These are phyloP conservation scores for Desmodesmus armatus DNA, from an alignment of 139 green algal genomes.

Conservation along the genomic window DNA sequence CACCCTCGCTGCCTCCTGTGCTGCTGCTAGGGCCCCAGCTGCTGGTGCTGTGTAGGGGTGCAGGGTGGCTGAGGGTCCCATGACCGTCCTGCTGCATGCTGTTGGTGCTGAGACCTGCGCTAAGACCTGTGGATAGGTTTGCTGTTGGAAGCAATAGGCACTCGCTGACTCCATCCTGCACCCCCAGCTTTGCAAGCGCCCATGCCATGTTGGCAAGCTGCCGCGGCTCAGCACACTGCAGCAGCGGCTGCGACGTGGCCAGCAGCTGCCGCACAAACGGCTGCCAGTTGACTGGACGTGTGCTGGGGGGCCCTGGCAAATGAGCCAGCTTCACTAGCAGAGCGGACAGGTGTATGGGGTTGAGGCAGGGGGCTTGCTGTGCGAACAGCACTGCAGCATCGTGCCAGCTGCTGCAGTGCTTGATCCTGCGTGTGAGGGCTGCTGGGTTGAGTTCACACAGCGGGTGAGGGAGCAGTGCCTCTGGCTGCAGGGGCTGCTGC, in stretches of 20 bases:
- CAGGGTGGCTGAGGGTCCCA: too few relatives aligned
- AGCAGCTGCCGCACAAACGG: constrained; percentile 16
- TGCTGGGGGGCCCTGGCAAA: background rate
- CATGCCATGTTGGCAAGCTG: constrained; percentile 36
- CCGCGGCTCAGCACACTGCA: background rate
- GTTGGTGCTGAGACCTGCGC: too few relatives aligned
- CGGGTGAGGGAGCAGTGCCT: background rate
- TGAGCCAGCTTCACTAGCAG: constrained; percentile 22
- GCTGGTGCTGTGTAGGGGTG: too few relatives aligned
- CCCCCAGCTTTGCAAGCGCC: background rate
- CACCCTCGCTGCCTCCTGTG: too few relatives aligned
- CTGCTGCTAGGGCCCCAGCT: too few relatives aligned
- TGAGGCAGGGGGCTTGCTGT: constrained; percentile 32
- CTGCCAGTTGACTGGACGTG: constrained; percentile 26
- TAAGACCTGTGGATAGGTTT: too few relatives aligned
- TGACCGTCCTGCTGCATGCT: too few relatives aligned
- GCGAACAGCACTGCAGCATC: constrained; percentile 32
- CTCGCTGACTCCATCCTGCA: constrained; percentile 8
- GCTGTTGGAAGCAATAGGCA: too few relatives aligned
- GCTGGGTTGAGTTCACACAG: background rate
- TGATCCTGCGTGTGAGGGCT: constrained; percentile 2
- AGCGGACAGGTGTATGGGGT: constrained; percentile 20
- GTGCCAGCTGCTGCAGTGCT: constrained; percentile 11
- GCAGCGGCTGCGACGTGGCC: background rate
- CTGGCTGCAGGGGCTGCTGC: constrained; percentile 25